Evolutionary conservation across 306 rosid species (phyloP), one percentile per base, ranked within the genome.

Genomic region (Cicer yamashitae): DNA sequence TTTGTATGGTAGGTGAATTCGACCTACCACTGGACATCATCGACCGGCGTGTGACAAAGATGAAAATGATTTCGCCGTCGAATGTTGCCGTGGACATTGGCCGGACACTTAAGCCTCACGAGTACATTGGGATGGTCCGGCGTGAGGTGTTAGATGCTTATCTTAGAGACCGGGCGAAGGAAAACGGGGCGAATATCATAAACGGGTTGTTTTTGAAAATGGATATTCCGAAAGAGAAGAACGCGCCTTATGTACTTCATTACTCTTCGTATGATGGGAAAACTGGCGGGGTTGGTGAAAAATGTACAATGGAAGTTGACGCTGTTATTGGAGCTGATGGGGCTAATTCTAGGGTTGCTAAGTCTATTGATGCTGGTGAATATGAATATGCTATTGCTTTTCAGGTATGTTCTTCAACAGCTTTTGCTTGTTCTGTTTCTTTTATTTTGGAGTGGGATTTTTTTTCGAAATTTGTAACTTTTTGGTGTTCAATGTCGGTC

Each of bases 41-140:
- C 0, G 98, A 96, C 90, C 96, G 99, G 1, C 87, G 91, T 5
- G 99, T 96, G 13, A 96, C 98, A 2, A 92, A 90, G 84, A 96
- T 96, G 99, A 92, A 96, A 91, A 92, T 96, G 99, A 90, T 96
- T 2, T 96, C 99, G 10, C 99, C 98, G 70, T 96, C 99, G 13
- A 96, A 96, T 54, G 98, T 96, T 10, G 99, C 97, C 7, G 99
- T 96, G 5, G 98, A 96, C 59, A 92, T 96, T 56, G 98, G 99
- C 0, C 83, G 52, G 58, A 96, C 97, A 2, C 76, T 96, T 14
- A 96, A 96, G 79, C 92, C 98, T 18, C 98, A 96, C 70, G 99
- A 96, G 87, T 96, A 90, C 72, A 96, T 96, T 3, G 99, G 99
- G 1, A 96, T 96, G 99, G 93, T 96, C 3, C 79, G 99, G 61